Percentiles rank a stretch among this genome's conserved stretches.
Conservation (phyloP, 768 basidiomycete species). For the Asterophora parasitica region DNA sequence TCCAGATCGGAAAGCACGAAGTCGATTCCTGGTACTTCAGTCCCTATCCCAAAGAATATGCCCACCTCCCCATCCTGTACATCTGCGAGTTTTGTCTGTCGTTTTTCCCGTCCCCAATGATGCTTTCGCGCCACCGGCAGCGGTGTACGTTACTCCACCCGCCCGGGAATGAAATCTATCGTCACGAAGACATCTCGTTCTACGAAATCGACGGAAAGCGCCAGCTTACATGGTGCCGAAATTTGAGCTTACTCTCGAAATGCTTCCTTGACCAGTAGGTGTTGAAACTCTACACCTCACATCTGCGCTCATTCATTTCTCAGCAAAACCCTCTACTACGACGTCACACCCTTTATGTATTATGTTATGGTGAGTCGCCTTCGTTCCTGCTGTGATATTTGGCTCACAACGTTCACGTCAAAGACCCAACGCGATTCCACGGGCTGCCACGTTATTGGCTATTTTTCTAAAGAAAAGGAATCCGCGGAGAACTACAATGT, state of each 20-base stretch:
- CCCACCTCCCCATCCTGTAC: conserved; percentile 91
- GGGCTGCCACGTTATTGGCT: conserved; percentile 94
- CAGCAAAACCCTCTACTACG: conserved; percentile 98
- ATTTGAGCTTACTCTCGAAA: conserved; percentile 93
- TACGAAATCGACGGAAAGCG: conserved; percentile 98
- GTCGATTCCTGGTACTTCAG: conserved; percentile 99
- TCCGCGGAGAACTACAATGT: conserved; percentile 98
- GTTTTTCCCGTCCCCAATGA: conserved; percentile 87
- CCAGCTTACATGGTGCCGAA: conserved; percentile 94
- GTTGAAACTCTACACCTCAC: conserved; percentile 8
- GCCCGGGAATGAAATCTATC: conserved; percentile 99
- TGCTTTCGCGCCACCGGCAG: conserved; percentile 86
- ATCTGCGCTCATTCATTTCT: conserved; percentile 17
- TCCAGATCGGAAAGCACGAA: conserved; percentile 94
- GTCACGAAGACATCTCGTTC: conserved; percentile 94
- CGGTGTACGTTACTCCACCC: conserved; percentile 92
- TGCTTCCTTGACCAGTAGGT: conserved; percentile 97
- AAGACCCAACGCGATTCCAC: conserved; percentile 80
- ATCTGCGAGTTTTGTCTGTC: conserved; percentile 98
- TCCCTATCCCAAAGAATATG: conserved; percentile 97
- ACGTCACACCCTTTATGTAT: conserved; percentile 99
- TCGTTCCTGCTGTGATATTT: not conserved
- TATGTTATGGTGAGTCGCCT: conserved; percentile 82
- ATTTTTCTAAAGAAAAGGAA: conserved; percentile 99
- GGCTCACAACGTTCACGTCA: conserved; percentile 7